phyloP scores from a whole-genome alignment of 2,329 filamentous ascomycete species.

The Nothopassalora personata region DNA sequence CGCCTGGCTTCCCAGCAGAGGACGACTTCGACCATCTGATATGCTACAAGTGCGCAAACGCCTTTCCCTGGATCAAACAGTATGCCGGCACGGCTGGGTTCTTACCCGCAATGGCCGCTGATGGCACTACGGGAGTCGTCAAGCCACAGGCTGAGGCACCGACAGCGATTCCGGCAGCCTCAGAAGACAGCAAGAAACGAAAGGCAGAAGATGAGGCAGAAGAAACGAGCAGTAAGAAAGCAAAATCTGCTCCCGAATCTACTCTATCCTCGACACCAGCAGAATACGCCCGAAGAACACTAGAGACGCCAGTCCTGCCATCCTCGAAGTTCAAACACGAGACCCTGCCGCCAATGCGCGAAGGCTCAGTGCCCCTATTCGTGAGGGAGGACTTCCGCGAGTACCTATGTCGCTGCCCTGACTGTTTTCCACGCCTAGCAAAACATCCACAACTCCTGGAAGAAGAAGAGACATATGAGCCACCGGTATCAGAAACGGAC shows the following conservation, averaged over 20 bases:
- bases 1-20: conserved; percentile 80
- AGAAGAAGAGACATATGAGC: conserved; percentile 91
- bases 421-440: conserved; percentile 71
- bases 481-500: conserved; percentile 63
- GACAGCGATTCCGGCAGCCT: neutral
- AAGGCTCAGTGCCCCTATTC: conserved; percentile 71
- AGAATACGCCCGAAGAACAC: neutral
- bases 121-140: conserved; percentile 2
- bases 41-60: conserved; percentile 88
- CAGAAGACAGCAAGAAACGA: conserved; percentile 35
- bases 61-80: conserved; percentile 83
- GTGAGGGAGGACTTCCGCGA: conserved; percentile 73
- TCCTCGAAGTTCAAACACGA: conserved; percentile 22
- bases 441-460: conserved; percentile 77
- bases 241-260: conserved; percentile 18
- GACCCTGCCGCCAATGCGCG: conserved; percentile 52
- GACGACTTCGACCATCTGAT: conserved; percentile 86
- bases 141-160: neutral
- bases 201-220: conserved; percentile 41
- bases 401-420: conserved; percentile 71
- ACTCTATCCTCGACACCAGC: neutral
- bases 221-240: conserved; percentile 25
- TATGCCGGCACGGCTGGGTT: conserved; percentile 81
- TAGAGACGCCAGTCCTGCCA: conserved; percentile 1
- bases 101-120: conserved; percentile 60